These are phyloP conservation scores for Cryphonectria nitschkei DNA, from an alignment of 2,329 filamentous ascomycete species.

Conservation along the genomic window DNA sequence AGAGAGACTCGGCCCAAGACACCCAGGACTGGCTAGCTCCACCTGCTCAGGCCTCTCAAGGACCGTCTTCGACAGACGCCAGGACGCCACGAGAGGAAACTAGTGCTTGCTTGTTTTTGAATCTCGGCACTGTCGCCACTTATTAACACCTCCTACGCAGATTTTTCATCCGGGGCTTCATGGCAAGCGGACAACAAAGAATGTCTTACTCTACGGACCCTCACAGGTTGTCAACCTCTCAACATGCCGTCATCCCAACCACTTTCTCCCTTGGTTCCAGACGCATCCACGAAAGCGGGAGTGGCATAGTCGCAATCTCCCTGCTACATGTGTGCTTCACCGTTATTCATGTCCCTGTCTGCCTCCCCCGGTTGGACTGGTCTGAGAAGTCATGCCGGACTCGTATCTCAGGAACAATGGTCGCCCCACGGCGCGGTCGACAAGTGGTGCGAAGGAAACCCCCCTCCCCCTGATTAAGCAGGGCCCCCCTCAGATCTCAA, in stretches of 20 bases:
- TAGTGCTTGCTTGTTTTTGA: constrained; percentile 22
- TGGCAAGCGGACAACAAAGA: constrained; percentile 9
- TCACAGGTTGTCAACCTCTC: constrained; percentile 19
- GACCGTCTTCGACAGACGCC: constrained; percentile 21
- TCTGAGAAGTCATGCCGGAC: not conserved
- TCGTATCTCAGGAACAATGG: not conserved
- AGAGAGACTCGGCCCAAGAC: not conserved
- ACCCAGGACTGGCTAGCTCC: constrained; percentile 15
- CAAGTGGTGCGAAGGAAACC: not conserved
- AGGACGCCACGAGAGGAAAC: constrained; percentile 22
- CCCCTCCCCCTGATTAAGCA: constrained; percentile 9
- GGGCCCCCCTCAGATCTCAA: not conserved
- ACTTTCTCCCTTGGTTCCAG: not conserved
- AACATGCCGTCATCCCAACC: constrained; percentile 10
- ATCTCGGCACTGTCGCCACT: constrained; percentile 19
- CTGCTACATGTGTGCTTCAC: constrained; percentile 6
- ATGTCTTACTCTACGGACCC: constrained; percentile 27
- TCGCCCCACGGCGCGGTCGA: constrained; percentile 5
- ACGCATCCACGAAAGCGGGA: not conserved
- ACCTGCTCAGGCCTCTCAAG: constrained; percentile 24
- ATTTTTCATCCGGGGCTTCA: constrained; percentile 20
- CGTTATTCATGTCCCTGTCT: constrained; percentile 8
- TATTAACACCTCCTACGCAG: constrained; percentile 9
- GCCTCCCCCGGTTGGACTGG: not conserved
- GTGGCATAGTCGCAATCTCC: not conserved